Evolutionary conservation across 2,329 filamentous ascomycete genomes (phyloP), one percentile per base, ranked within the genome.

Genomic region (Aspergillaceae sp.): DNA sequence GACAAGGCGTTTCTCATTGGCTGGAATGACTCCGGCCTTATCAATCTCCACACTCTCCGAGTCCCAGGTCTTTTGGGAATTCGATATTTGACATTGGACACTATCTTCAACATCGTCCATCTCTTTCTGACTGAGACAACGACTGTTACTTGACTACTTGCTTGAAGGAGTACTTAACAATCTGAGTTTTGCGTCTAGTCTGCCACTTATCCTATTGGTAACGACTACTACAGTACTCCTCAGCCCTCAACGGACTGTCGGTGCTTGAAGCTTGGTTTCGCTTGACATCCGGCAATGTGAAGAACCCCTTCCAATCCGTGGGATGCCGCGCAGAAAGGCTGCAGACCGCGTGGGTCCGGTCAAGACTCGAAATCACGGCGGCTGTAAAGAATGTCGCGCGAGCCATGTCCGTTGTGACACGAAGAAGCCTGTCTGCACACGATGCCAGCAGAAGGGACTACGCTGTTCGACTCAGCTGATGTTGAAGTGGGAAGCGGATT

Each of bases 341-440:
- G 55, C 58, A 52, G 62, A 65, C 57, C 61, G 58, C 45, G 48
- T 56, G 53, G 61, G 56, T 52, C 62, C 61, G 52, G 60, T 62
- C 43, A 65, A 65, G 52, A 65, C 63, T 52, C 63, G 66, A 51
- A 66, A 62, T 47, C 65, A 67, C 42, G 62, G 55, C 52, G 68
- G 68, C 44, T 71, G 68, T 52, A 59, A 60, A 48, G 66, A 64
- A 52, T 71, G 68, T 47, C 66, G 66, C 26, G 53, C 58, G 43
- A 64, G 68, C 45, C 67, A 66, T 45, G 65, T 71, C 44, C 63
- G 66, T 41, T 71, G 68, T 52, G 67, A 70, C 42, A 64, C 63
- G 41, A 58, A 59, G 37, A 66, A 64, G 48, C 68, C 68, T 7
- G 40, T 52, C 9, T 71, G 68, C 54, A 60, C 59, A 28, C 57